Conservation (phyloP, 306 rosid genomes). For the Herpetospermum pedunculosum region DNA sequence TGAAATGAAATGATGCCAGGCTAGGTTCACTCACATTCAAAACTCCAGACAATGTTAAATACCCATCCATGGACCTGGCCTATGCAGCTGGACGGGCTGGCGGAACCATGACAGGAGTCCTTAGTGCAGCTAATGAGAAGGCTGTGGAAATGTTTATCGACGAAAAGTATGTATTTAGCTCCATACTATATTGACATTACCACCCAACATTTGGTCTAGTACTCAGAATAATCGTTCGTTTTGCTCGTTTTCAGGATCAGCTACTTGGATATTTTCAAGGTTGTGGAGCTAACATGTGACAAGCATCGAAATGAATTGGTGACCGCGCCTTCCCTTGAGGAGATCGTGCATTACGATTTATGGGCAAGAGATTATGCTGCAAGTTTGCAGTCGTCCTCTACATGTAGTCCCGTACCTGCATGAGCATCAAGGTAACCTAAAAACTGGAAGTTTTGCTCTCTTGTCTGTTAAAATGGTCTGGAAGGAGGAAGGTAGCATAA, state of each 20-base stretch:
- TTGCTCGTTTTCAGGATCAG: conserved; percentile 47
- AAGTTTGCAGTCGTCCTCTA: conserved; percentile 32
- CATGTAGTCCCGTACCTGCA: conserved; percentile 41
- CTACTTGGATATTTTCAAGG: conserved; percentile 87
- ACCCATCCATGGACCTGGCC: conserved; percentile 96
- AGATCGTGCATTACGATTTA: conserved; percentile 68
- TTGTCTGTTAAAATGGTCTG: neutral
- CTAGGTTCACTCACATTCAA: conserved; percentile 89
- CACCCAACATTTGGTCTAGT: neutral
- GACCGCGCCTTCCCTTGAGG: conserved; percentile 77
- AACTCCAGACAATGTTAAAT: conserved; percentile 80
- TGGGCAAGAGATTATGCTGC: conserved; percentile 91
- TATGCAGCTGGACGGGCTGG: conserved; percentile 97
- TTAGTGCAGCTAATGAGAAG: conserved; percentile 98
- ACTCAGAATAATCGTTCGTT: neutral
- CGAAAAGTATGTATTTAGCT: conserved; percentile 48
- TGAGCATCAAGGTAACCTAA: conserved; percentile 21
- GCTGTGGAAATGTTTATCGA: conserved; percentile 94
- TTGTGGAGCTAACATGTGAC: conserved; percentile 83
- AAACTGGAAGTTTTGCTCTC: neutral
- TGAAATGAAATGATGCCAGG: conserved; percentile 40
- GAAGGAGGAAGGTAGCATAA: no score
- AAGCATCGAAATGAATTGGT: conserved; percentile 60
- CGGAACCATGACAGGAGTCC: conserved; percentile 99
- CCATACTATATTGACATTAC: neutral